A percentile compares a stretch with the other conserved stretches of the same genome.
phyloP scores from a whole-genome alignment of 2,329 filamentous ascomycete species.

The Pseudogymnoascus sp. region DNA sequence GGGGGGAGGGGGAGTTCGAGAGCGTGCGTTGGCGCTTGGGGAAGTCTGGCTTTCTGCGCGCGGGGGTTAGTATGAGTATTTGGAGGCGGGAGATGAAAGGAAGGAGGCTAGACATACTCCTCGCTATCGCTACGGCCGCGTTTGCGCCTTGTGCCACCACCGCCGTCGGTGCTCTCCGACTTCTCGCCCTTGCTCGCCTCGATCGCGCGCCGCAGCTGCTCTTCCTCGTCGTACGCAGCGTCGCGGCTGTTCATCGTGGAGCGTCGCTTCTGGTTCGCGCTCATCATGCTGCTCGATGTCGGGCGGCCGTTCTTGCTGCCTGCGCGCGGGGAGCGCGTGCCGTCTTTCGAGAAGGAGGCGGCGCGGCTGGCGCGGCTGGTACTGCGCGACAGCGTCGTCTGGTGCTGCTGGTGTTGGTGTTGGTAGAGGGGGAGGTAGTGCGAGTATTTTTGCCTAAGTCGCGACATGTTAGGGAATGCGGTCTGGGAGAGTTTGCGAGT shows the following conservation, averaged over 20 bases:
- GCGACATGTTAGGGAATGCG: conserved; percentile 9
- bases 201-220: conserved; percentile 78
- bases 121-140: conserved; percentile 84
- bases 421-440: conserved; percentile 56
- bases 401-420: conserved; percentile 5
- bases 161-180: conserved; percentile 36
- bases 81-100: not conserved
- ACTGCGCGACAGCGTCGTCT: conserved; percentile 39
- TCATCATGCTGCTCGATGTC: conserved; percentile 37
- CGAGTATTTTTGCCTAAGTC: conserved; percentile 55
- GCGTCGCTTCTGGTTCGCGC: conserved; percentile 59
- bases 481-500: not conserved
- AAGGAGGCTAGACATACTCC: conserved; percentile 58
- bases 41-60: conserved; percentile 57
- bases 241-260: conserved; percentile 97
- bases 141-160: conserved; percentile 60
- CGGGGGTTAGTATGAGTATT: conserved; percentile 20
- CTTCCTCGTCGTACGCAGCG: conserved; percentile 92
- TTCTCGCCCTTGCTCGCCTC: conserved; percentile 86
- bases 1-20: conserved; percentile 63
- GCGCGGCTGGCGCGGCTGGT: conserved; percentile 56
- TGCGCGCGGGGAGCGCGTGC: conserved; percentile 42
- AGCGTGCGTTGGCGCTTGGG: conserved; percentile 78
- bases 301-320: conserved; percentile 48
- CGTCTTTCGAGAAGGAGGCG: conserved; percentile 59